Evolutionary conservation across 1,139 yeast genomes (phyloP).

Genomic region (Hyphopichia buzzinii): DNA sequence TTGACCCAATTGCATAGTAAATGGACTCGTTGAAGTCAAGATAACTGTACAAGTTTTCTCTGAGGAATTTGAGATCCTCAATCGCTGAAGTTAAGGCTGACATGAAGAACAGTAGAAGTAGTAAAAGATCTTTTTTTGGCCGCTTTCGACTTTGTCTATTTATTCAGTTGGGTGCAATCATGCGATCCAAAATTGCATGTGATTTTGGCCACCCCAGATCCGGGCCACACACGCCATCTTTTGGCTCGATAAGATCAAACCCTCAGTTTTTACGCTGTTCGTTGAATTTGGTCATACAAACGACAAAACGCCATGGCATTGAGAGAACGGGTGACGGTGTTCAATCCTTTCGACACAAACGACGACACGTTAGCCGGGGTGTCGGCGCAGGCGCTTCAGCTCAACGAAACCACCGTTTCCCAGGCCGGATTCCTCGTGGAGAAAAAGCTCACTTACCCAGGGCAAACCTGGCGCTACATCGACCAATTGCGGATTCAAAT

Average conservation of each 20-base stretch:
- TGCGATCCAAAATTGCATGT: too few species aligned
- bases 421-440: slow-evolving; percentile 18
- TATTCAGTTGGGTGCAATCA: too few species aligned
- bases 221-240: too few species aligned
- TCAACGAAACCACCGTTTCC: background rate
- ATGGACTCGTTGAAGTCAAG: slow-evolving; percentile 22
- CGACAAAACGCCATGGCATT: too few species aligned
- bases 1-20: slow-evolving; percentile 48
- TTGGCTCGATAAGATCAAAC: too few species aligned
- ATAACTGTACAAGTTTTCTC: slow-evolving; percentile 19
- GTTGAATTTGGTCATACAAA: too few species aligned
- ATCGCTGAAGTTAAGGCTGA: slow-evolving; percentile 2
- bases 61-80: slow-evolving; percentile 16
- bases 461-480: slow-evolving; percentile 9
- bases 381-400: slow-evolving; percentile 4
- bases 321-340: slow-evolving; percentile 35
- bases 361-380: slow-evolving; percentile 24
- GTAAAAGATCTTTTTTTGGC: too few species aligned
- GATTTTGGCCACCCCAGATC: too few species aligned
- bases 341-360: slow-evolving; percentile 24
- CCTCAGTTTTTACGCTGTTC: too few species aligned
- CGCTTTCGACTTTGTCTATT: too few species aligned
- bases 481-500: slow-evolving; percentile 24
- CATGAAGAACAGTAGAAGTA: too few species aligned
- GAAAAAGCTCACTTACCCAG: slow-evolving; percentile 14